Conservation (phyloP, 257 asterid genomes). For the Ocimum tenuiflorum region DNA sequence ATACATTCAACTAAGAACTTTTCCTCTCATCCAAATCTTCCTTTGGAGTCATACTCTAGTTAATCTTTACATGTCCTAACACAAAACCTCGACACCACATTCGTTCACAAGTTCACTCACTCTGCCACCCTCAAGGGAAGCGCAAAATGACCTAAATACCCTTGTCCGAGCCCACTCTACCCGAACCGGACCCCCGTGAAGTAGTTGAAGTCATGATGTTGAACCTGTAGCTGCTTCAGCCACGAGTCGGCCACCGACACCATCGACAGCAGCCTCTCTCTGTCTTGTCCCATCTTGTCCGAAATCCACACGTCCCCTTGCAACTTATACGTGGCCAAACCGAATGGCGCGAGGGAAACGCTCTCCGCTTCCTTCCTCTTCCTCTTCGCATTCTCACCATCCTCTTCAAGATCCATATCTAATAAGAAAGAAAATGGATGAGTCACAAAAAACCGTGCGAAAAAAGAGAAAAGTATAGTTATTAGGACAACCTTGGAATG, state of each 20-base stretch:
- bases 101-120: background rate
- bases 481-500: constrained; percentile 57
- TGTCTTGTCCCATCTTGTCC: constrained; percentile 32
- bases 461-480: background rate
- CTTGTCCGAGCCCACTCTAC: constrained; percentile 11
- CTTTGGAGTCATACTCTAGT: background rate
- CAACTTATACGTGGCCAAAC: constrained; percentile 61
- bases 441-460: too few relatives aligned
- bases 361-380: constrained; percentile 22
- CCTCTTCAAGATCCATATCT: constrained; percentile 38
- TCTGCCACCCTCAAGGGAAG: constrained; percentile 2
- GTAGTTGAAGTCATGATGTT: constrained; percentile 86
- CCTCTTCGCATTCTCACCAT: constrained; percentile 9
- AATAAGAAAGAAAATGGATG: background rate
- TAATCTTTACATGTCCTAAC: background rate
- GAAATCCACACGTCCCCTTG: constrained; percentile 60
- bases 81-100: background rate
- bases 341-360: constrained; percentile 61
- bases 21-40: background rate
- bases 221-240: constrained; percentile 86
- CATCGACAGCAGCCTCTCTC: constrained; percentile 52
- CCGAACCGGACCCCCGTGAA: constrained; percentile 62
- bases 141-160: background rate
- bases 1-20: background rate
- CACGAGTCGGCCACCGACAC: constrained; percentile 79